A percentile compares a stretch with the other conserved stretches of the same genome.
phyloP scores from a whole-genome alignment of 345 rosid genomes.

The Alliaria petiolata region DNA sequence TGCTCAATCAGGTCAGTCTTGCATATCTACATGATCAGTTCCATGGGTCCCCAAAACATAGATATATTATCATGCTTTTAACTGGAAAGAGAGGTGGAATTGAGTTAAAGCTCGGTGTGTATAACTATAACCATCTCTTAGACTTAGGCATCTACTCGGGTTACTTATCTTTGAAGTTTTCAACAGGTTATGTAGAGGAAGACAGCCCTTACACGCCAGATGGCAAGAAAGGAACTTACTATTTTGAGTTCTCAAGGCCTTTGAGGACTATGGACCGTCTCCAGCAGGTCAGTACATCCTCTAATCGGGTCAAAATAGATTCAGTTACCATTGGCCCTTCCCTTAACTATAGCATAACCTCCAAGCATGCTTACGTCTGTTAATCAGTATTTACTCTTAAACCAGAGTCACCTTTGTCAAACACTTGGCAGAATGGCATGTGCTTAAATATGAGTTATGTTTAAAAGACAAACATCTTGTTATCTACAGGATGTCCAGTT shows the following conservation, averaged over 20 bases:
- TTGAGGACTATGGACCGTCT: slow-evolving; percentile 86
- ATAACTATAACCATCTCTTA: background rate
- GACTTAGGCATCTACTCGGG: background rate
- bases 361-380: background rate
- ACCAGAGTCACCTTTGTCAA: background rate
- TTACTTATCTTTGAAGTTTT: background rate
- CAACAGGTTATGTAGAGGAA: slow-evolving; percentile 72
- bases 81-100: background rate
- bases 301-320: background rate
- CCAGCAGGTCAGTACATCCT: slow-evolving; percentile 67
- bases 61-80: slow-evolving; percentile 2
- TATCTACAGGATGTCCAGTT: slow-evolving; percentile 82
- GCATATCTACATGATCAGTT: background rate
- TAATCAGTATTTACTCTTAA: background rate
- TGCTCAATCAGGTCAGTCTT: slow-evolving; percentile 54
- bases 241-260: slow-evolving; percentile 88
- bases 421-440: background rate
- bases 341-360: background rate
- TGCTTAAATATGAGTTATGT: background rate
- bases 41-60: background rate
- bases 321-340: background rate
- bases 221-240: slow-evolving; percentile 73
- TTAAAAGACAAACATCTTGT: background rate
- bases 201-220: slow-evolving; percentile 79
- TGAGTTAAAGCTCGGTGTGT: background rate